Conservation (phyloP, 192 early-diverging fungal genomes). For the Mortierella alpina region DNA sequence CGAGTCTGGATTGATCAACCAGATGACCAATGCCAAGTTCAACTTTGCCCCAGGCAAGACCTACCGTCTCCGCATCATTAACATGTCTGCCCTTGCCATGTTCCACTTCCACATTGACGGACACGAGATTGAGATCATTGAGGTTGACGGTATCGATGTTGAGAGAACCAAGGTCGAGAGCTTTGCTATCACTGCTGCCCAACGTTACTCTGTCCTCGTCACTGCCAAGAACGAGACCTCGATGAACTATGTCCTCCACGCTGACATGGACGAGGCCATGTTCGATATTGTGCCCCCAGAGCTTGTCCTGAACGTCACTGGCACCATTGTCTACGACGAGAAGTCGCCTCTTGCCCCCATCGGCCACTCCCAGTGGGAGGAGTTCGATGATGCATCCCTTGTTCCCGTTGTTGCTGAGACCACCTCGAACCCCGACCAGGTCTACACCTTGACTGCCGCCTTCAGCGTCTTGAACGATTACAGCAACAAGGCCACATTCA, state of each 20-base stretch:
- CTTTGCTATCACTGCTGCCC: constrained; percentile 75
- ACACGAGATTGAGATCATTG: constrained; percentile 82
- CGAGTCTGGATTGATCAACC: constrained; percentile 74
- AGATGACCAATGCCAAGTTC: constrained; percentile 61
- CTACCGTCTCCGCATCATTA: constrained; percentile 87
- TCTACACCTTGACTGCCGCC: constrained; percentile 65
- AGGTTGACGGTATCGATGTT: constrained; percentile 81
- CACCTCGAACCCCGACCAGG: constrained; percentile 58
- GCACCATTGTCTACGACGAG: constrained; percentile 63
- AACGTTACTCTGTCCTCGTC: constrained; percentile 85
- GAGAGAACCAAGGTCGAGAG: constrained; percentile 64
- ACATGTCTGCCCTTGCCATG: constrained; percentile 79
- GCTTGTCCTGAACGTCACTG: constrained; percentile 71
- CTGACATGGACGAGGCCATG: constrained; percentile 82
- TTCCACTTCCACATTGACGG: constrained; percentile 85
- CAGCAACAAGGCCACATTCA: constrained; percentile 85
- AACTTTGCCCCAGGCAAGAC: constrained; percentile 80
- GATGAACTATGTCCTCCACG: constrained; percentile 78
- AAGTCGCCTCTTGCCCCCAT: constrained; percentile 24
- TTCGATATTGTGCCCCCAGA: constrained; percentile 72
- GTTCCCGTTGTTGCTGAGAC: constrained; percentile 59
- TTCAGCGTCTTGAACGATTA: constrained; percentile 77
- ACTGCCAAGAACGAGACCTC: constrained; percentile 70
- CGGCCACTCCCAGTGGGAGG: constrained; percentile 54
- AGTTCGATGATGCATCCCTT: constrained; percentile 67